phyloP scores from a whole-genome alignment of 306 rosid genomes.

The Trifolium dubium region DNA sequence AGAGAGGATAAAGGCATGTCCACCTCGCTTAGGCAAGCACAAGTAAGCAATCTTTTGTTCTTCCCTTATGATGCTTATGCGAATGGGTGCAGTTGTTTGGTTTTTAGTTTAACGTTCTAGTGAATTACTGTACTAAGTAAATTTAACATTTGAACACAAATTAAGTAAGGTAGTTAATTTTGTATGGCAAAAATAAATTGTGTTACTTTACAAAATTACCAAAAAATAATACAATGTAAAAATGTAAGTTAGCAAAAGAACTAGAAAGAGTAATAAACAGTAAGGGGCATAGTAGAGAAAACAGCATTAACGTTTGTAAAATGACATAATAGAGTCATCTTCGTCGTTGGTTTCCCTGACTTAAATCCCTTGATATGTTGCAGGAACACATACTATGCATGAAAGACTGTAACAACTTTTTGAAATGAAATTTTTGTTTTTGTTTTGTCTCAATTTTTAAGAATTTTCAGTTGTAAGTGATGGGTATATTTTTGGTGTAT shows the following conservation, averaged over 20 bases:
- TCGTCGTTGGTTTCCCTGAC: conserved; percentile 12
- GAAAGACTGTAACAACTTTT: neutral
- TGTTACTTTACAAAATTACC: no score
- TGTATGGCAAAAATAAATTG: no score
- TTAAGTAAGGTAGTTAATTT: no score
- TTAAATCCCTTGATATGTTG: conserved; percentile 20
- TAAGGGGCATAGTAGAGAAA: no score
- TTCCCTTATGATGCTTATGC: neutral
- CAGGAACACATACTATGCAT: conserved; percentile 30
- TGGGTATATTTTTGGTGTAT: no score
- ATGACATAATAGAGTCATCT: conserved; percentile 34
- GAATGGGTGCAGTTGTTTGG: neutral
- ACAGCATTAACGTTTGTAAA: no score
- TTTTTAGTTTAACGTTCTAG: neutral
- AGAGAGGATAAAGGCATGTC: conserved; percentile 71
- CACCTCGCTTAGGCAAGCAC: conserved; percentile 88
- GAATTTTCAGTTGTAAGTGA: conserved; percentile 5
- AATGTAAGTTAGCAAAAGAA: no score
- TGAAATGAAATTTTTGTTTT: conserved; percentile 32
- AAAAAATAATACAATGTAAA: no score
- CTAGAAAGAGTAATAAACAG: no score
- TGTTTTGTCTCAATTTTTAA: conserved; percentile 11
- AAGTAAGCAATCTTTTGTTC: conserved; percentile 58
- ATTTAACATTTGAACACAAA: no score
- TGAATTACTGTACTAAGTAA: no score